Evolutionary conservation across 176 grass and related monocot species (phyloP).

Genomic region (Zea mays): DNA sequence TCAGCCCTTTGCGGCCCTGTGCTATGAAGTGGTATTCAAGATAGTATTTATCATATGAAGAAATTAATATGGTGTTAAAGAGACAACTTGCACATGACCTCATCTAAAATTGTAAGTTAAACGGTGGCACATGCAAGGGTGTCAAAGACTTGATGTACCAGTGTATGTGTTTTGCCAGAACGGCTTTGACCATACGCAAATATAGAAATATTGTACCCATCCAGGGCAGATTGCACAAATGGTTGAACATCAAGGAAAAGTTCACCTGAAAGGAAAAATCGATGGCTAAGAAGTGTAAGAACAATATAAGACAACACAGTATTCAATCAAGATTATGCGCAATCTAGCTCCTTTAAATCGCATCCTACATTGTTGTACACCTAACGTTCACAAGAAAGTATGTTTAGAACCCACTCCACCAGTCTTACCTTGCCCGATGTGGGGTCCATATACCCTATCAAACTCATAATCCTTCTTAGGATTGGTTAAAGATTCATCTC

Average conservation of each 20-base stretch:
- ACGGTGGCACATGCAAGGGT: not conserved
- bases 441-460: constrained; percentile 90
- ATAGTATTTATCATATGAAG: constrained; percentile 17
- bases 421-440: constrained; percentile 86
- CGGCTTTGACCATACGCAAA: constrained; percentile 94
- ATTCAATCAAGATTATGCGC: not conserved
- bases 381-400: constrained; percentile 8
- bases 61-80: constrained; percentile 11
- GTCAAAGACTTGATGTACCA: constrained; percentile 53
- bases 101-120: constrained; percentile 3
- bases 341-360: not conserved
- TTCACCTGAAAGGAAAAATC: constrained; percentile 60
- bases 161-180: constrained; percentile 95
- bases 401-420: constrained; percentile 3
- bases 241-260: constrained; percentile 96
- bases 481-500: constrained; percentile 85
- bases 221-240: constrained; percentile 87
- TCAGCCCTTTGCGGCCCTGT: not conserved
- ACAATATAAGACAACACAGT: constrained; percentile 4
- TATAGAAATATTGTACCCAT: constrained; percentile 87
- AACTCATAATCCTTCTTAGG: constrained; percentile 98
- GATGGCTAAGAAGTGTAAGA: constrained; percentile 32
- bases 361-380: constrained; percentile 3
- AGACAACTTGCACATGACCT: constrained; percentile 2
- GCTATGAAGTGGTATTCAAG: constrained; percentile 4